These are phyloP conservation scores for Oligophagozyma castellii DNA, from an alignment of 1,139 yeast genomes.

Conservation along the genomic window DNA sequence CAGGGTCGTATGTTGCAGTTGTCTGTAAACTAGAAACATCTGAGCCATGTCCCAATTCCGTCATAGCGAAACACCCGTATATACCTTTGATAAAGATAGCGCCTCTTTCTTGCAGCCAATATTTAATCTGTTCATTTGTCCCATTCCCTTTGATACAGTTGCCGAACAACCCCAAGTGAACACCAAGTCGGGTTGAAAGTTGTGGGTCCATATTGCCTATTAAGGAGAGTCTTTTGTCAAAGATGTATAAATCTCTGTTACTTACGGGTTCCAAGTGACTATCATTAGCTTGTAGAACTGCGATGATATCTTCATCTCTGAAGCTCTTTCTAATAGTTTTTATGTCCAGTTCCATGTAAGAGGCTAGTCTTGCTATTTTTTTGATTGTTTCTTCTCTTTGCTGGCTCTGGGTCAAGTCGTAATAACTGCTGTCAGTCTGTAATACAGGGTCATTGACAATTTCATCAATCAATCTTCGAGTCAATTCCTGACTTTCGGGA, in stretches of 20 bases:
- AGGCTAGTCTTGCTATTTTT: conserved; percentile 37
- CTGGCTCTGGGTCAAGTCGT: conserved; percentile 37
- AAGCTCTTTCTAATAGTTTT: conserved; percentile 15
- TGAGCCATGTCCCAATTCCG: conserved; percentile 89
- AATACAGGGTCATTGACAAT: conserved; percentile 44
- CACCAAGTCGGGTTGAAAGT: conserved; percentile 53
- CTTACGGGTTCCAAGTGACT: conserved; percentile 10
- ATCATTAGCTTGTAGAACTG: conserved; percentile 13
- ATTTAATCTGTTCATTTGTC: conserved; percentile 41
- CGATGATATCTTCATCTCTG: conserved; percentile 14
- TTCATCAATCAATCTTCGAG: conserved; percentile 31
- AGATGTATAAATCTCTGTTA: conserved; percentile 26
- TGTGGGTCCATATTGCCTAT: conserved; percentile 41
- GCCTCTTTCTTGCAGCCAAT: conserved; percentile 68
- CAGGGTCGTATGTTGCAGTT: conserved; percentile 66
- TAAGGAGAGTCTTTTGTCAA: conserved; percentile 30
- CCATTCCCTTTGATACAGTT: conserved; percentile 65
- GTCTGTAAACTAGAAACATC: conserved; percentile 88
- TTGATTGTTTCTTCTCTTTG: conserved; percentile 40
- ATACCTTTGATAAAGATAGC: conserved; percentile 50
- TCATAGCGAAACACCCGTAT: conserved; percentile 90
- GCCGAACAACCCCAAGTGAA: conserved; percentile 58
- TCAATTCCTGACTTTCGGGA: conserved; percentile 35
- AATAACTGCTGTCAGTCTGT: conserved; percentile 34
- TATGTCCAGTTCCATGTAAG: conserved; percentile 35